A percentile compares a stretch with the other conserved stretches of the same genome.
Evolutionary conservation across 306 rosid genomes (phyloP).

Genomic region (Casuarina cunninghamiana): DNA sequence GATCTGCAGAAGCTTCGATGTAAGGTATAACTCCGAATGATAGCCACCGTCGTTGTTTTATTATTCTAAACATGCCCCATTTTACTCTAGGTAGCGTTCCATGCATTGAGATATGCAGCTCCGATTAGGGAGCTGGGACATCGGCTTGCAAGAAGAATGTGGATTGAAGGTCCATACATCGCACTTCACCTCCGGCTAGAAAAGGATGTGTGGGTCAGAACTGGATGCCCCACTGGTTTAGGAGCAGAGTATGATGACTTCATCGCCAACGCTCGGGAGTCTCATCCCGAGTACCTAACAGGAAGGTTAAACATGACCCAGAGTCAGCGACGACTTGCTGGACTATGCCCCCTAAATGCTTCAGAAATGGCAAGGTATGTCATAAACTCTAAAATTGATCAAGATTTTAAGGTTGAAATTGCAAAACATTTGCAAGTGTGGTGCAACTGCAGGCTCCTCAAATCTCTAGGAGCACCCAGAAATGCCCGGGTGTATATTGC

Average conservation of each 20-base stretch:
- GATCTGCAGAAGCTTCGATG: constrained; percentile 62
- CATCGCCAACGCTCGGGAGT: constrained; percentile 31
- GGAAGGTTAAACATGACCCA: constrained; percentile 45
- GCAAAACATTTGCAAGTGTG: neutral
- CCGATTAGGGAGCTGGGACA: constrained; percentile 51
- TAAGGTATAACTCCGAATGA: constrained; percentile 34
- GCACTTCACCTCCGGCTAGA: constrained; percentile 60
- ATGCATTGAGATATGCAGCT: constrained; percentile 51
- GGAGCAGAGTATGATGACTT: constrained; percentile 41
- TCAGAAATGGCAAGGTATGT: constrained; percentile 50
- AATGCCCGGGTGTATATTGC: constrained; percentile 43
- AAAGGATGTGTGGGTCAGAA: constrained; percentile 63
- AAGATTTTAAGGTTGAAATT: neutral
- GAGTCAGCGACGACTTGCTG: constrained; percentile 39
- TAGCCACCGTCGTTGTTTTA: neutral
- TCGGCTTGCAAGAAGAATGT: constrained; percentile 49
- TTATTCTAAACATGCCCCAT: neutral
- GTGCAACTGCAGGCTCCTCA: constrained; percentile 38
- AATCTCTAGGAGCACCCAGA: constrained; percentile 54
- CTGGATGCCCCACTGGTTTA: constrained; percentile 60
- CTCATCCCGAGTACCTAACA: constrained; percentile 50
- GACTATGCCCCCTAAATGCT: constrained; percentile 55
- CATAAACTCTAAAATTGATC: neutral
- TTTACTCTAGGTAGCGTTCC: constrained; percentile 50
- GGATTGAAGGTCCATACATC: constrained; percentile 64